Base-by-base conservation (phyloP, 106 monocot genomes). In the Agapanthus africanus region DNA sequence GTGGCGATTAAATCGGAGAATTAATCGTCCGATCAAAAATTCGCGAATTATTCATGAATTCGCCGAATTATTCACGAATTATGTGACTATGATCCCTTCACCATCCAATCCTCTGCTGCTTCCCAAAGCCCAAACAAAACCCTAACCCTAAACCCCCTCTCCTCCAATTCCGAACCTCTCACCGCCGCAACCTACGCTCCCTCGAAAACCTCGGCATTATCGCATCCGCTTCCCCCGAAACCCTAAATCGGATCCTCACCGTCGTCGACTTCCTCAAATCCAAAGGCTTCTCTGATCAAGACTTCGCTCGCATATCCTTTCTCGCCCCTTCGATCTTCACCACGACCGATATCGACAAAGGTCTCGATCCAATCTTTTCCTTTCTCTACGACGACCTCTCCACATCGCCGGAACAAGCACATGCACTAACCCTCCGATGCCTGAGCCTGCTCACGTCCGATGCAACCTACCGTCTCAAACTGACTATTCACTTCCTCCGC, bases 251-350 rank as follows among this genome's bases (percentile, higher is more conserved):
- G 40, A 59, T 68, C 54, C 71, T 76, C 63, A 35, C 68, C 57
- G 14, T 67, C 21, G 67, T 80, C 64, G 47, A 63, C 54, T 77
- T 70, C 76, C 73, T 77, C 73, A 46, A 66, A 44, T 70, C 71
- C 70, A 79, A 77, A 38, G 76, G 80, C 69, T 73, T 84, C 77
- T 70, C 69, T 46, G 57, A 76, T 50, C 19, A 33, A 64, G 47
- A 73, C 40, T 66, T 80, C 70, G 27, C 70, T 44, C 52, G 76
- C 4, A 74, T 83, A 68, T 52, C 69, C 79, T 70, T 26, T 61
- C 46, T 77, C 70, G 66, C 73, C 73, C 73, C 84, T 59, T 23
- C 28, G 3, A 63, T 82, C 71, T 79, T 76, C 75, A 52, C 83
- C 75, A 65, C 82, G n/a, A 2, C 25, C 40, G 65, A 54, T 50